phyloP scores from a whole-genome alignment of 352 stramenopile genomes.

The Phytophthora quininea region DNA sequence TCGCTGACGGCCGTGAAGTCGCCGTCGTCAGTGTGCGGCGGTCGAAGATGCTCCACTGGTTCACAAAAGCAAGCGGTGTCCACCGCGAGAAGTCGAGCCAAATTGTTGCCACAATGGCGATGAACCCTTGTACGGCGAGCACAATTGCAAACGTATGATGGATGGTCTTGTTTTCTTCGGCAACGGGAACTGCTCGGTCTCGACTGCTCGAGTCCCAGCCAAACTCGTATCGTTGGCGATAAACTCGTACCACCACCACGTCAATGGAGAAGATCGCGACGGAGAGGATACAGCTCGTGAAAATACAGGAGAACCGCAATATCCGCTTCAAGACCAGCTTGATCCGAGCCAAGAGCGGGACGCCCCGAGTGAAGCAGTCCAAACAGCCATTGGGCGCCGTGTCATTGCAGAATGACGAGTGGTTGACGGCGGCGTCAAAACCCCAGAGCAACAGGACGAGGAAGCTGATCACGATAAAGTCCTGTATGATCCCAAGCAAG shows the following conservation, averaged over 20 bases:
- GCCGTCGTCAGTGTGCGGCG: constrained; percentile 5
- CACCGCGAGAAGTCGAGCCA: constrained; percentile 39
- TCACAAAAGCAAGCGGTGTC: constrained; percentile 18
- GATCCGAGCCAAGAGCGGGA: constrained; percentile 19
- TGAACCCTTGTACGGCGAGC: constrained; percentile 13
- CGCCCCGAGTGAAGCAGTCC: constrained; percentile 34
- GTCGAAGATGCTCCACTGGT: constrained; percentile 2
- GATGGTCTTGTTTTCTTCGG: constrained; percentile 8
- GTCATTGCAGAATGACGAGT: constrained; percentile 30
- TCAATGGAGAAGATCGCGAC: constrained; percentile 27
- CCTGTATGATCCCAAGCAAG: constrained; percentile 28
- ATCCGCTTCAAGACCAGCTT: constrained; percentile 37
- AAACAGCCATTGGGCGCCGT: constrained; percentile 35
- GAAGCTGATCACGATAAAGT: constrained; percentile 35
- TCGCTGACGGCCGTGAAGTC: constrained; percentile 13
- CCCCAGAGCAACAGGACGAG: constrained; percentile 17
- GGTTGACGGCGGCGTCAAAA: constrained; percentile 35
- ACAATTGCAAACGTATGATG: constrained; percentile 5
- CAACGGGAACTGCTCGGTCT: constrained; percentile 1
- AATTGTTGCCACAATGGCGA: constrained; percentile 17
- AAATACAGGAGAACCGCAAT: constrained; percentile 12
- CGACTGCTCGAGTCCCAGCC: constrained; percentile 2
- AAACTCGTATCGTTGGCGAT: constrained; percentile 24
- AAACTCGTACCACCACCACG: constrained; percentile 24
- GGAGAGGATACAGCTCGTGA: constrained; percentile 21